Percentiles rank a stretch among this genome's conserved stretches.
phyloP scores from a whole-genome alignment of 306 rosid species.

The Cicer cuneatum region DNA sequence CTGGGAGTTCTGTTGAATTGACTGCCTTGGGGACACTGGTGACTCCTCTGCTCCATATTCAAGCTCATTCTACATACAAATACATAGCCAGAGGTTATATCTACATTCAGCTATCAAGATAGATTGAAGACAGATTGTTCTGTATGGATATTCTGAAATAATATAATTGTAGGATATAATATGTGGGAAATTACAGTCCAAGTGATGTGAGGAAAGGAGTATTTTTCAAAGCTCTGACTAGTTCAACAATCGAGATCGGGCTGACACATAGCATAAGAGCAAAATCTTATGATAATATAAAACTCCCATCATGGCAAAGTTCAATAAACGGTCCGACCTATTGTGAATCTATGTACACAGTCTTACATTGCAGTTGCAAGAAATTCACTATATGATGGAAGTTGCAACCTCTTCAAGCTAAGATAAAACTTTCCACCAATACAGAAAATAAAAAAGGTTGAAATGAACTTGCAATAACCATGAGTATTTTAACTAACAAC shows the following conservation, averaged over 20 bases:
- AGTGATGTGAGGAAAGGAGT: not conserved
- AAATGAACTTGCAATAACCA: slow-evolving; percentile 20
- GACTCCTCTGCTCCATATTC: slow-evolving; percentile 69
- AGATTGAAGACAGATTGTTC: slow-evolving; percentile 6
- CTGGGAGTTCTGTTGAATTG: slow-evolving; percentile 59
- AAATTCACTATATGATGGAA: not conserved
- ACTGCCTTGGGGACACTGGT: slow-evolving; percentile 68
- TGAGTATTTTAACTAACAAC: not conserved
- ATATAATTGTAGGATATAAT: slow-evolving; percentile 4
- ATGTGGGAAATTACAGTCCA: slow-evolving; percentile 1
- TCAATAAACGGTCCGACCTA: not conserved
- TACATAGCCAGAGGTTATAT: slow-evolving; percentile 30
- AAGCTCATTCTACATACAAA: slow-evolving; percentile 68
- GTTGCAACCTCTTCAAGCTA: not conserved
- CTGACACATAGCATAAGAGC: slow-evolving; percentile 1
- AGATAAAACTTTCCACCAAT: not conserved
- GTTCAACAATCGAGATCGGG: not conserved
- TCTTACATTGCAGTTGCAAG: not conserved
- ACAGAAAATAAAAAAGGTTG: not conserved
- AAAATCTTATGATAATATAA: not conserved
- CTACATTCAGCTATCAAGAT: slow-evolving; percentile 25
- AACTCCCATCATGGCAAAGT: not conserved
- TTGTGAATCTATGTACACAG: not conserved
- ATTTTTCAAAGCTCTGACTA: not conserved
- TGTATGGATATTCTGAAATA: slow-evolving; percentile 12